These are phyloP conservation scores for Piper longum DNA, from an alignment of 164 flowering plant genomes.

Conservation along the genomic window DNA sequence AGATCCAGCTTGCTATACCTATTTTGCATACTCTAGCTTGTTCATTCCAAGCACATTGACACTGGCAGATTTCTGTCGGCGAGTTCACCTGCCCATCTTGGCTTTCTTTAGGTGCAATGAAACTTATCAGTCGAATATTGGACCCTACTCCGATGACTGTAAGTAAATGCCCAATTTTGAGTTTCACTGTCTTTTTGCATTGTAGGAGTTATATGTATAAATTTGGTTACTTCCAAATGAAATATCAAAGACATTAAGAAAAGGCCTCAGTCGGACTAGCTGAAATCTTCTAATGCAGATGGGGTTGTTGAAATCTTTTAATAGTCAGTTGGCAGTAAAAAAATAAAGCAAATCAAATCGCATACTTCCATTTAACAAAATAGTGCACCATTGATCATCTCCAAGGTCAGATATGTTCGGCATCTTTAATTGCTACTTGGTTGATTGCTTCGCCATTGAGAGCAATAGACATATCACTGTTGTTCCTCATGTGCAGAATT, in stretches of 20 bases:
- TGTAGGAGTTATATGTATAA: too few relatives aligned
- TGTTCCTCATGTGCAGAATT: neutral
- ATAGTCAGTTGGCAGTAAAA: too few relatives aligned
- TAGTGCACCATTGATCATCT: neutral
- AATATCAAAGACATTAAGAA: too few relatives aligned
- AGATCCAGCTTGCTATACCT: slow-evolving; percentile 4
- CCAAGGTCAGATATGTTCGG: neutral
- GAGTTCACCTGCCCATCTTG: slow-evolving; percentile 93
- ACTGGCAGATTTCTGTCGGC: slow-evolving; percentile 70
- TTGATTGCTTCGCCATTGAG: neutral
- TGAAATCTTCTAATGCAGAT: too few relatives aligned
- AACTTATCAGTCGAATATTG: slow-evolving; percentile 60
- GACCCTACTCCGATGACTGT: slow-evolving; percentile 89
- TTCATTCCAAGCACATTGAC: slow-evolving; percentile 1
- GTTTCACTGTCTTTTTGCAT: neutral
- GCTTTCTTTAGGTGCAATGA: slow-evolving; percentile 75
- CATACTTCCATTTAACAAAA: neutral
- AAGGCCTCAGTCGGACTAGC: too few relatives aligned
- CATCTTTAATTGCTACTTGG: neutral
- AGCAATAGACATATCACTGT: neutral
- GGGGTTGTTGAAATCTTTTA: too few relatives aligned
- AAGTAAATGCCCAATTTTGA: slow-evolving; percentile 15
- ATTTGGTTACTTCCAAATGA: too few relatives aligned
- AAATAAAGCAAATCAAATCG: neutral
- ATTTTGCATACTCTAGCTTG: slow-evolving; percentile 5